phyloP scores from a whole-genome alignment of 2,329 filamentous ascomycete genomes.

The Clonostachys solani region DNA sequence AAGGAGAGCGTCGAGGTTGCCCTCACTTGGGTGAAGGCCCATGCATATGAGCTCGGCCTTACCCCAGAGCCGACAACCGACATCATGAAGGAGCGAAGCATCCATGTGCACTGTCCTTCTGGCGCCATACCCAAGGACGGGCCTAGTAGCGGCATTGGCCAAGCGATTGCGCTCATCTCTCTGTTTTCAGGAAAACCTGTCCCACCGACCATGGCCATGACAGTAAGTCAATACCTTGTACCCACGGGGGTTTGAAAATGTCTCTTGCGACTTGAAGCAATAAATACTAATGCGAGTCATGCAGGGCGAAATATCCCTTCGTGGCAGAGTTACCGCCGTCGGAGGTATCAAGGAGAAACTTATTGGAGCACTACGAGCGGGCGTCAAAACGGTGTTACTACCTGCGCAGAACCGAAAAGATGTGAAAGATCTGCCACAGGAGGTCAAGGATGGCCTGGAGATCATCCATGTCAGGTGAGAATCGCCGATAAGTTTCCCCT shows the following conservation, averaged over 20 bases:
- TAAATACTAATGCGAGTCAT: slow-evolving; percentile 14
- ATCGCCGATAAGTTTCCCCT: not conserved
- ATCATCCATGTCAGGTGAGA: slow-evolving; percentile 86
- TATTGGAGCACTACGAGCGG: slow-evolving; percentile 87
- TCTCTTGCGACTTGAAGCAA: slow-evolving; percentile 6
- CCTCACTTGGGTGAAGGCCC: slow-evolving; percentile 93
- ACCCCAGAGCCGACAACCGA: slow-evolving; percentile 78
- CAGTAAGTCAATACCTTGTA: slow-evolving; percentile 39
- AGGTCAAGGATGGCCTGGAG: slow-evolving; percentile 81
- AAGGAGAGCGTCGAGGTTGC: slow-evolving; percentile 98
- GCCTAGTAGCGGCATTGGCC: slow-evolving; percentile 81
- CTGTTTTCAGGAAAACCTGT: slow-evolving; percentile 84
- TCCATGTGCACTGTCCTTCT: slow-evolving; percentile 94
- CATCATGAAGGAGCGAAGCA: slow-evolving; percentile 90
- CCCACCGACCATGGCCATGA: slow-evolving; percentile 93
- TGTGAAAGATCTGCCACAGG: slow-evolving; percentile 81
- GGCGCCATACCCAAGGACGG: slow-evolving; percentile 96
- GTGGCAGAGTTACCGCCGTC: slow-evolving; percentile 88
- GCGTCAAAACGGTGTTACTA: slow-evolving; percentile 89
- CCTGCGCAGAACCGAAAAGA: slow-evolving; percentile 90
- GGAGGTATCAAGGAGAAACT: slow-evolving; percentile 99
- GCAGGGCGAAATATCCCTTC: slow-evolving; percentile 68
- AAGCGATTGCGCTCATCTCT: slow-evolving; percentile 89
- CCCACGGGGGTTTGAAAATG: slow-evolving; percentile 12
- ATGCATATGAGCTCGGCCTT: slow-evolving; percentile 86